phyloP scores from a whole-genome alignment of 192 early-diverging fungal genomes.

The Phycomyces blakesleeanus region DNA sequence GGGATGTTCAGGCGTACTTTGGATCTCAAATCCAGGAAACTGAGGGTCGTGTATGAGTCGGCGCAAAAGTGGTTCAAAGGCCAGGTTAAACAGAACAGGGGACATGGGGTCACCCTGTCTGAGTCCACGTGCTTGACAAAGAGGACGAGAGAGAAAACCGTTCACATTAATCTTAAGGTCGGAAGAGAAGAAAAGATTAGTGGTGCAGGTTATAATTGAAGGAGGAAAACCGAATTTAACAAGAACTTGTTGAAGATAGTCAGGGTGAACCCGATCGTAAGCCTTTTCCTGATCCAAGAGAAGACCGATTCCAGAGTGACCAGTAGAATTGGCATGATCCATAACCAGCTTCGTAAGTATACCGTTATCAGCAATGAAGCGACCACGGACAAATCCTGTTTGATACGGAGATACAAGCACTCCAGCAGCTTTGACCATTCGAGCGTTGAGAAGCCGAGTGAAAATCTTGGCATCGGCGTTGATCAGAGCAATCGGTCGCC shows the following conservation, averaged over 20 bases:
- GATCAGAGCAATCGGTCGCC: conserved; percentile 19
- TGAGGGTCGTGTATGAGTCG: neutral
- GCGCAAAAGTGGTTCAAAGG: conserved; percentile 26
- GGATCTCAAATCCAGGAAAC: neutral
- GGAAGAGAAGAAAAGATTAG: conserved; percentile 4
- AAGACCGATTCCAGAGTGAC: conserved; percentile 6
- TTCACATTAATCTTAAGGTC: conserved; percentile 27
- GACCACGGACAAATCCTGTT: conserved; percentile 12
- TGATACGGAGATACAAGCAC: conserved; percentile 18
- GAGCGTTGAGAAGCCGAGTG: neutral
- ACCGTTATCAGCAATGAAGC: conserved; percentile 25
- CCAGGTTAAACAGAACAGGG: conserved; percentile 27
- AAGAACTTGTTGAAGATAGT: conserved; percentile 10
- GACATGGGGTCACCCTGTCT: conserved; percentile 37
- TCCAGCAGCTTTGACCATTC: neutral
- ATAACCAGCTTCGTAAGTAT: conserved; percentile 2
- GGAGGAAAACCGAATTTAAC: conserved; percentile 5
- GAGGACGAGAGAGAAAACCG: neutral
- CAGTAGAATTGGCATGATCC: neutral
- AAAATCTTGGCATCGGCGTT: conserved; percentile 28
- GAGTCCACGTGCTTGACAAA: conserved; percentile 21
- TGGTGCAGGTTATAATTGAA: neutral
- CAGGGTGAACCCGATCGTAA: conserved; percentile 27
- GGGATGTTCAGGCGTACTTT: neutral
- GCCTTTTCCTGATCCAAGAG: conserved; percentile 30